Evolutionary conservation across 164 flowering plant genomes (phyloP), one percentile per base, ranked within the genome.

Genomic region (Stephania japonica): DNA sequence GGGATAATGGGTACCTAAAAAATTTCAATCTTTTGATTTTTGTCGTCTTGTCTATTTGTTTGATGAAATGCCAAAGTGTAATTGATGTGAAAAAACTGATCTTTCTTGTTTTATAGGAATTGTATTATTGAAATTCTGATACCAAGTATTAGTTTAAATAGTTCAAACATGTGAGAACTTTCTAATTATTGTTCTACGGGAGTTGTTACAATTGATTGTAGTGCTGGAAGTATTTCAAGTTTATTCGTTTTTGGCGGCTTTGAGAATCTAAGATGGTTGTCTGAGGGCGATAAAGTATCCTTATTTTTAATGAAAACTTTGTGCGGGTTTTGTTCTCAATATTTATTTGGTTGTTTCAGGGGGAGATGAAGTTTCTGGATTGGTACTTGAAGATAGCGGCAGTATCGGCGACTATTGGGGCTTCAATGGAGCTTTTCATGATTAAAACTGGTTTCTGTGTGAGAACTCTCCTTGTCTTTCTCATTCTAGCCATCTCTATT

Each of bases 361-460:
- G 41, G 56, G 18, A 53, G 42, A 88, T 91, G 91, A 95, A 88
- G 82, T 90, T 87, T 78, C 62, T 84, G 73, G 93, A 80, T 74
- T 95, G 99, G 99, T 93, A 95, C 75, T 32, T 89, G 86, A 95
- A 95, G 89, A 90, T 95, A 26, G 88, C 85, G 4, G 78, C 72
- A 21, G 91, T 77, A 0, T 84, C 93, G 8, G 94, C 99, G 65
- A 50, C 88, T 63, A 71, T 91, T 67, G 99, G 99, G 74, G 99
- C 86, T 72, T 89, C 92, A 25, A 91, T 95, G 99, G 99, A 95
- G 84, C 50, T 89, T 14, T 95, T 92, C 86, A 95, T 93, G 99
- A 85, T 95, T 85, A 88, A 93, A 81, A 88, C 99, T 25, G 93
- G 93, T 73, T 95, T 93, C 91, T 95, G 98, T 93, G 84, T 85